Base-by-base conservation (phyloP, 73 alveolate species). In the Paramecium pentaurelia region DNA sequence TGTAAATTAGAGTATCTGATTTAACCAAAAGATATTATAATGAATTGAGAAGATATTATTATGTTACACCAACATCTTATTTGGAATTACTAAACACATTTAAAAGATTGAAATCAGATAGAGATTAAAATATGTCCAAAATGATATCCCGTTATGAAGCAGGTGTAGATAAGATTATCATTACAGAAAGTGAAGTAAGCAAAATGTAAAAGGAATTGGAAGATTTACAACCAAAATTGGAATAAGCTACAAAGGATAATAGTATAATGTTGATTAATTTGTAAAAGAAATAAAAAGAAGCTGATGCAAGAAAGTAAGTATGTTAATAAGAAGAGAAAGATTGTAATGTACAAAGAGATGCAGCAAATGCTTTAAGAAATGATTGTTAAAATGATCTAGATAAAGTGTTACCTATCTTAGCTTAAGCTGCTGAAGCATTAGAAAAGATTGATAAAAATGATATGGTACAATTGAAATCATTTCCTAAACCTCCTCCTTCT, bases 31-130 rank as follows among this genome's bases (percentile, higher is more conserved):
- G 92, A 71, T 89, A 71, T 22, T 51, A 71, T 34, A 42, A 89
- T 32, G 94, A 89, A 89, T 30, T 89, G 28, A 89, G 94, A 89
- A 97, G 99, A 88, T 97, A 97, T 95, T 98, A 99, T 93, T 97
- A 99, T 96, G 99, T 99, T 16, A 99, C 99, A 3, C 99, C 99
- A 18, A 99, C 99, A 80, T 95, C 99, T 47, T 99, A 98, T 92
- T 97, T 99, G 10, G 99, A 98, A 84, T 98, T 99, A 47, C 96
- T 99, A 27, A 97, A 97, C 32, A 96, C 99, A 47, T 99, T 99
- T 96, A 96, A 97, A 92, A 95, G 92, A 64, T 93, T 98, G 45
- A 96, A 98, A 30, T 36, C 95, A 8, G 95, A 54, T 6, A 86
- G 92, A 94, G 86, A 87, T 36, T 20, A 93, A 54, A 42, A 71